phyloP scores from a whole-genome alignment of 2,329 filamentous ascomycete species.

The Paecilomyces fulvus region DNA sequence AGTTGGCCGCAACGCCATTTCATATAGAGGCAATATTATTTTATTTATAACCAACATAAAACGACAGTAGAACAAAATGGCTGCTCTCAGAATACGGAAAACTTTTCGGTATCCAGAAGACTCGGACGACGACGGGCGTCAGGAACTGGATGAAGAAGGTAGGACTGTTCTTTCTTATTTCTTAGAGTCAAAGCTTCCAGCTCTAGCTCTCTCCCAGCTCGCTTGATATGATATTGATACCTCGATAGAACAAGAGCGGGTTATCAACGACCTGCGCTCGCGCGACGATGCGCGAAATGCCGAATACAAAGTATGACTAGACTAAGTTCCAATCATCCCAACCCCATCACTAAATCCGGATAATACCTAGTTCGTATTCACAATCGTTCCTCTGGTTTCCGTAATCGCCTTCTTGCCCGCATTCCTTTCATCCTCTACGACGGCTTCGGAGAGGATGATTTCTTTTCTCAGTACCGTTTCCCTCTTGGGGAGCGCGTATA shows the following conservation, averaged over 20 bases:
- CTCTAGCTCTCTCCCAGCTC: background rate
- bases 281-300: constrained; percentile 32
- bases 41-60: background rate
- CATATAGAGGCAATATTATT: background rate
- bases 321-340: background rate
- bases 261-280: constrained; percentile 28
- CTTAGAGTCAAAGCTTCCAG: no score
- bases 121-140: constrained; percentile 45
- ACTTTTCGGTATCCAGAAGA: constrained; percentile 69
- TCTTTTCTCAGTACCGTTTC: constrained; percentile 27
- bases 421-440: constrained; percentile 16
- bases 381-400: constrained; percentile 27
- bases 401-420: constrained; percentile 22
- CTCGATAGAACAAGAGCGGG: constrained; percentile 31
- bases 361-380: constrained; percentile 25
- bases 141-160: constrained; percentile 71
- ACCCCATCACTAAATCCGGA: no score
- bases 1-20: constrained; percentile 1
- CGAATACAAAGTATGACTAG: constrained; percentile 29
- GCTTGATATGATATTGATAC: background rate
- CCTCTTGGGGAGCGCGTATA: constrained; percentile 29
- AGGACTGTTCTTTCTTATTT: constrained; percentile 7
- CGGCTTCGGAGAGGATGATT: constrained; percentile 14
- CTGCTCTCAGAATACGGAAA: constrained; percentile 59
- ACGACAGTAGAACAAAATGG: constrained; percentile 26